Evolutionary conservation across 257 asterid species (phyloP), one percentile per base, ranked within the genome.

Genomic region (Solanum etuberosum): DNA sequence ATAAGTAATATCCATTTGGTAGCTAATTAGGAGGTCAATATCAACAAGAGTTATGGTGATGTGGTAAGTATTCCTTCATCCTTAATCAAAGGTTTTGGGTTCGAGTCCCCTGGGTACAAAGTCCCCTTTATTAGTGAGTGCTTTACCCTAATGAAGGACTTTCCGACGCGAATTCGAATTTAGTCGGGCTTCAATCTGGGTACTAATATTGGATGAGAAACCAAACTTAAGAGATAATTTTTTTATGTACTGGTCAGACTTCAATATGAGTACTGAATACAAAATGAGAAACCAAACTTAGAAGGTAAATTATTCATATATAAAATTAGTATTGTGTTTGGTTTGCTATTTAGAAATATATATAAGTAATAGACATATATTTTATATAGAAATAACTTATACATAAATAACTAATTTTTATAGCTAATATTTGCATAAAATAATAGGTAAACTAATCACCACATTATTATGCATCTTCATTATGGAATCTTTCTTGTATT

Each of bases 161-260:
- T 54, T 18, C 0, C 1, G 0, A 0, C 7, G 10, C 4, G 0
- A 6, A 51, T 18, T 51, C 23, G 2, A 0, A 51, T 20, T 51
- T 51, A 18, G 2, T 48, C 4, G 4, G 4, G 2, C 23, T 54
- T 3, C 4, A 2, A 18, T 18, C n/a, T 54, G 61, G 0, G 0
- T 54, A 18, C 21, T 54, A 0, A 54, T 18, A 6, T 2, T 1
- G 10, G 16, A 51, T 51, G 23, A 51, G 23, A 46, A 46, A 51
- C n/a, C 61, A 16, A 51, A 51, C n/a, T 5, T 51, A 51, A 4
- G 23, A 51, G n/a, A 0, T 51, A 6, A 54, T 18, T 54, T 9
- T 18, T 54, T 20, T 0, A 54, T 18, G 0, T 54, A 54, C 18
- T 54, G 1, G 16, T 54, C 9, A 10, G 7, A 21, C n/a, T 54